Base-by-base conservation (phyloP, 1,139 yeast genomes). In the Hyphopichia khmerensis region DNA sequence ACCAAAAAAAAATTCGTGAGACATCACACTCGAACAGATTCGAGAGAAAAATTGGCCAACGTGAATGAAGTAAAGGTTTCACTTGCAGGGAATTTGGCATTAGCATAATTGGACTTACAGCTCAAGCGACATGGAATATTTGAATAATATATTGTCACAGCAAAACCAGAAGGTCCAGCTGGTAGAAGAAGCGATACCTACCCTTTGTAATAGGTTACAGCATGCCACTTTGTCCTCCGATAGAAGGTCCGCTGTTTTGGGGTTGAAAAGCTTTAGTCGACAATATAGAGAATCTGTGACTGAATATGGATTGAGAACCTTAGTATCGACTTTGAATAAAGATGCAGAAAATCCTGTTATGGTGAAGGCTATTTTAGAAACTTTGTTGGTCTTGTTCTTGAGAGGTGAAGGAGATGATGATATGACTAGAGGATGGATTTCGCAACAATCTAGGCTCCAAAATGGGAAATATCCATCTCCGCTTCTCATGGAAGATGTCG, bases 221-320 rank as follows among this genome's bases (percentile, higher is more conserved):
- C 91, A 93, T 65, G 84, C 98, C 4, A 85, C 87, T 1, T 65
- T 87, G 51, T 73, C 95, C 2, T 82, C 88, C 33, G 99, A 95
- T 63, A 74, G 98, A 49, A 71, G 96, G 42, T 93, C 97, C 1
- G 98, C 99, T 0, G 87, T 93, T 3, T 72, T 93, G 38, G 95
- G 96, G 0, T 70, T 95, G 50, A 91, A 93, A 59, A 89, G 96
- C 38, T 91, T 91, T 60, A 82, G 95, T 48, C 72, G 98, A 45
- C 91, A 89, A 56, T 89, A 86, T 60, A 72, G 99, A 51, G 99
- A 95, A 61, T 69, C 84, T 3, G 98, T 95, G 3, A 90, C 93
- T 38, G 96, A 96, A 35, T 82, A 86, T 48, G 98, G 96, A 1
- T 69, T 93, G 35, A 75, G 91, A 47, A 90, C 93, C 1, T 69